Base-by-base conservation (phyloP, 768 basidiomycete genomes). In the Ephemerocybe angulata region DNA sequence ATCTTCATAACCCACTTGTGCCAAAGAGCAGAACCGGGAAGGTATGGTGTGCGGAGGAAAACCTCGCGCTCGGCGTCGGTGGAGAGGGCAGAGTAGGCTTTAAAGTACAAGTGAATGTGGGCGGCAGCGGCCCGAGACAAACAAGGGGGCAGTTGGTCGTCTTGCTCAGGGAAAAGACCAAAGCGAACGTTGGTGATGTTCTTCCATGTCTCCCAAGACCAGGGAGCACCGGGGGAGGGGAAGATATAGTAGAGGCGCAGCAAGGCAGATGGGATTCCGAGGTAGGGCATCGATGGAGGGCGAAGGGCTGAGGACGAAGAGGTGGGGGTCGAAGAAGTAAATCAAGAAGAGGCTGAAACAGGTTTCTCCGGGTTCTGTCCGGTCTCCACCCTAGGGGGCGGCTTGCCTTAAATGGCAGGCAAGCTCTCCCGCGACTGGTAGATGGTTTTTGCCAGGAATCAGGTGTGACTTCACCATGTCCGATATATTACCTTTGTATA, bases 121-220 rank as follows among this genome's bases (percentile, higher is more conserved):
- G 19, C 24, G 15, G 59, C 52, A 3, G 60, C 37, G 1, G 38
- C 27, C 2, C 52, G 53, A 17, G 59, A 56, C 58, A 55, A 58
- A 1, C 60, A 58, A 17, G 27, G 40, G 17, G 63, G 65, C 3
- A 66, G 60, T 10, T 38, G 41, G 4, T 42, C 22, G 25, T 63
- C 60, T 19, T 65, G 60, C 3, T 25, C 27, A 6, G 61, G 60
- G 43, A 68, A 68, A 7, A 68, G 56, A 15, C 65, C 63, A 37
- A 64, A 56, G 1, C 28, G 15, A 12, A 68, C 46, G 2, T 63
- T 60, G 10, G 67, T 66, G 3, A 56, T 47, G 1, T 64, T 56
- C 30, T 62, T 54, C 66, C 66, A 67, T 3, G 2, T 13, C 1
- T 51, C 27, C 50, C 48, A 65, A 1, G 25, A 8, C 64, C 62